Conservation (phyloP, 768 basidiomycete species). For the Russula foetens region DNA sequence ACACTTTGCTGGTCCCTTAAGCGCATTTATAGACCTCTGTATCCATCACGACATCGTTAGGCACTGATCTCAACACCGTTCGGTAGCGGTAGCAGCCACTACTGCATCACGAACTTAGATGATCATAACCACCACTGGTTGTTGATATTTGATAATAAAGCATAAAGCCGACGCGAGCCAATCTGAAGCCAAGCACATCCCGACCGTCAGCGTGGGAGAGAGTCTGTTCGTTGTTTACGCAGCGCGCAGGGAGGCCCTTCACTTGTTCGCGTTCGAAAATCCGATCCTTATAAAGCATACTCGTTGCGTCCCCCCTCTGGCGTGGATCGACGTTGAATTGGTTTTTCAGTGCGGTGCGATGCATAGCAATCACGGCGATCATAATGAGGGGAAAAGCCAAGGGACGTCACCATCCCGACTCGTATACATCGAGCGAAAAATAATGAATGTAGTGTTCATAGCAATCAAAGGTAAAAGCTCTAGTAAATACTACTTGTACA, state of each 20-base stretch:
- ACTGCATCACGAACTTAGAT: neutral
- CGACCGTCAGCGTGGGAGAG: too few relatives aligned
- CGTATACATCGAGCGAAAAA: neutral
- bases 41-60: neutral
- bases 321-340: neutral
- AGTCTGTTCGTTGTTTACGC: too few relatives aligned
- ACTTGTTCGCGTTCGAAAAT: too few relatives aligned
- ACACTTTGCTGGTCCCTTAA: neutral
- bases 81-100: neutral
- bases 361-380: neutral
- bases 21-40: neutral
- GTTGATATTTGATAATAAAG: neutral
- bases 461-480: constrained; percentile 18
- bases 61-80: neutral
- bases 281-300: too few relatives aligned
- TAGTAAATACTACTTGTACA: constrained; percentile 20
- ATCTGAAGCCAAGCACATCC: neutral
- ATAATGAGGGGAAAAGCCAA: neutral
- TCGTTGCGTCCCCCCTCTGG: too few relatives aligned
- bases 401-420: neutral
- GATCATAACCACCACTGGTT: neutral
- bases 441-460: constrained; percentile 11
- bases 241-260: too few relatives aligned
- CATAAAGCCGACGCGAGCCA: too few relatives aligned
- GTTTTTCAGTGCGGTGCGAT: neutral